A percentile compares a stretch with the other conserved stretches of the same genome.
Evolutionary conservation across 106 monocot species (phyloP).

Genomic region (Dendrobium chrysotoxum): DNA sequence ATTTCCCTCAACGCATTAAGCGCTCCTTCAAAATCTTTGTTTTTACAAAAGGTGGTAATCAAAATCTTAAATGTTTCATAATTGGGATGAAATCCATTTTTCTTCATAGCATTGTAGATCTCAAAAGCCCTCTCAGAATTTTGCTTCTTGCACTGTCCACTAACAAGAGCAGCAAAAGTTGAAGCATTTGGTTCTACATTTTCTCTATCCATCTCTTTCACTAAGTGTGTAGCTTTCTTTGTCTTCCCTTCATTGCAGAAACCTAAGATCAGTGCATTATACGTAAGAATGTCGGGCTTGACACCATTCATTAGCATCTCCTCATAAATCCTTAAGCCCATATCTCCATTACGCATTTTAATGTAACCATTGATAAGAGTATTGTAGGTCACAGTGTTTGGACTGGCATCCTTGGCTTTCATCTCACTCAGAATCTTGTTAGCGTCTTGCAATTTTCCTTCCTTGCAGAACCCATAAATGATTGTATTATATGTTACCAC

Average conservation of each 20-base stretch:
- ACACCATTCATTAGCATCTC: conserved; percentile 64
- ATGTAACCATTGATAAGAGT: conserved; percentile 67
- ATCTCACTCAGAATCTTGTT: conserved; percentile 67
- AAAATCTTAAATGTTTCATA: conserved; percentile 44
- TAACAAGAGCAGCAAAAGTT: conserved; percentile 69
- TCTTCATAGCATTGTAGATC: conserved; percentile 81
- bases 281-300: conserved; percentile 64
- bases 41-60: conserved; percentile 63
- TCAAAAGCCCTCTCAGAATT: conserved; percentile 89
- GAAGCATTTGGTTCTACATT: conserved; percentile 58
- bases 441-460: conserved; percentile 70
- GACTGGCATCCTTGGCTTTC: conserved; percentile 30
- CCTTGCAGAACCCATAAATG: conserved; percentile 72
- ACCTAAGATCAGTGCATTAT: conserved; percentile 69
- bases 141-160: conserved; percentile 74
- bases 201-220: conserved; percentile 49
- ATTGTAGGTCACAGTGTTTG: conserved; percentile 58
- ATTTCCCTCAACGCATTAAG: conserved; percentile 59
- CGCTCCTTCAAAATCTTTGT: conserved; percentile 73
- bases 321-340: conserved; percentile 55
- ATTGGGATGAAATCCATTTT: conserved; percentile 50
- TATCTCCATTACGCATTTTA: conserved; percentile 35
- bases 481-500: conserved; percentile 69
- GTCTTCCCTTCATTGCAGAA: conserved; percentile 89
- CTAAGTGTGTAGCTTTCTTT: conserved; percentile 59